Base-by-base conservation (phyloP, 192 early-diverging fungal genomes). In the Dimargaris xerosporica region DNA sequence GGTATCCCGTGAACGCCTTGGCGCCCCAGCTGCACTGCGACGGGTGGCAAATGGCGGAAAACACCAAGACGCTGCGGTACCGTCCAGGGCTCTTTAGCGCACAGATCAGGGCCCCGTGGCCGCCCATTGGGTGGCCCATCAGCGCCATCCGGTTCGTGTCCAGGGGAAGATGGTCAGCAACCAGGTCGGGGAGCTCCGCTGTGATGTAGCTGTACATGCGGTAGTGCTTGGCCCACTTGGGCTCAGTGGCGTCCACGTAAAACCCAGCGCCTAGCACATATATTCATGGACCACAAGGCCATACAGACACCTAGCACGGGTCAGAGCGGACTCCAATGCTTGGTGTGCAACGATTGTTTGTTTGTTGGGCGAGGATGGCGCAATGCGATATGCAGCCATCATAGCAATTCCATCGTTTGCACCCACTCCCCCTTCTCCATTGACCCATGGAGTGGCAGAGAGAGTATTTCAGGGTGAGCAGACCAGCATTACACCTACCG, bases 191-290 rank as follows among this genome's bases (percentile, higher is more conserved):
- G 21, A 94, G 75, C 67, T 94, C 91, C 47, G 75, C 67, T 44
- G 79, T 80, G 56, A 91, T 72, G 69, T 92, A 92, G 12, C 83
- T 78, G 70, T 88, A 88, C 91, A 94, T 94, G 42, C 79, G 73
- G 70, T 89, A 93, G 76, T 82, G 75, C 29, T 76, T 73, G 44
- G 65, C 56, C 88, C 87, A 94, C 25, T 85, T 83, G 21, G 76
- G 73, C 58, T 82, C 74, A 9, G 90, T 91, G 11, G 90, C 87
- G 64, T 94, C 83, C 17, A 86, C 72, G 61, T 85, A 84, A 61
- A 85, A 85, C 41, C 83, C 72, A 30, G 81, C 82, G n/a, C 81
- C 78, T 59, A 67, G 56, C 25, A 66, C 72, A 48, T 69, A 66
- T 50, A 71, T 67, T 69, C 75, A 77, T 79, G 64, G 83, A 39